Evolutionary conservation across 495 filamentous ascomycete genomes (phyloP).

Genomic region (Penicillium cosmopolitanum): DNA sequence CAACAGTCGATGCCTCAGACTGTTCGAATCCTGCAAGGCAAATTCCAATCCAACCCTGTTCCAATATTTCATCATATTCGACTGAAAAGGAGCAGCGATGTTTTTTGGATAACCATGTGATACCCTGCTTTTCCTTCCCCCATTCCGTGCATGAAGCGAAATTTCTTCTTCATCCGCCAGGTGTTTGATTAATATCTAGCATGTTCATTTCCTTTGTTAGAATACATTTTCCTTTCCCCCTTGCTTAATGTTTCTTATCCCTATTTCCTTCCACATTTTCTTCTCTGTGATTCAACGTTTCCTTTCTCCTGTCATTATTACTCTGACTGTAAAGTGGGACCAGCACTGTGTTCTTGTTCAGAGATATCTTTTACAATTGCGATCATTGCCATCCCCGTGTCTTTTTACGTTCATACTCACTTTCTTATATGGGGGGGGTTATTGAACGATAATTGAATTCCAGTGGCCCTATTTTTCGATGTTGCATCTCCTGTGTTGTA

Average conservation of each 20-base stretch:
- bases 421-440: constrained; percentile 30
- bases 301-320: constrained; percentile 45
- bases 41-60: constrained; percentile 23
- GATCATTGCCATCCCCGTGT: constrained; percentile 9
- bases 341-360: constrained; percentile 23
- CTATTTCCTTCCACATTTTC: constrained; percentile 15
- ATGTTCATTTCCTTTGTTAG: constrained; percentile 39
- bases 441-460: constrained; percentile 30
- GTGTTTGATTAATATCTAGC: constrained; percentile 41
- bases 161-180: constrained; percentile 28
- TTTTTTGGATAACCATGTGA: constrained; percentile 51
- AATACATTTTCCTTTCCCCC: constrained; percentile 43
- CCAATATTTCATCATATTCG: constrained; percentile 24
- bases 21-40: constrained; percentile 30
- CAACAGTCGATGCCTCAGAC: constrained; percentile 17
- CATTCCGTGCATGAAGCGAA: constrained; percentile 46
- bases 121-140: constrained; percentile 48
- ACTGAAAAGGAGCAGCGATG: constrained; percentile 40
- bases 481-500: constrained; percentile 1
- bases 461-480: constrained; percentile 18
- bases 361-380: constrained; percentile 16
- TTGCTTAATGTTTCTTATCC: constrained; percentile 34
- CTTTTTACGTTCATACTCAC: constrained; percentile 18
- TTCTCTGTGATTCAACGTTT: constrained; percentile 29
- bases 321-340: constrained; percentile 48